phyloP scores from a whole-genome alignment of 352 stramenopile species.

The Globisporangium uncinulatum region DNA sequence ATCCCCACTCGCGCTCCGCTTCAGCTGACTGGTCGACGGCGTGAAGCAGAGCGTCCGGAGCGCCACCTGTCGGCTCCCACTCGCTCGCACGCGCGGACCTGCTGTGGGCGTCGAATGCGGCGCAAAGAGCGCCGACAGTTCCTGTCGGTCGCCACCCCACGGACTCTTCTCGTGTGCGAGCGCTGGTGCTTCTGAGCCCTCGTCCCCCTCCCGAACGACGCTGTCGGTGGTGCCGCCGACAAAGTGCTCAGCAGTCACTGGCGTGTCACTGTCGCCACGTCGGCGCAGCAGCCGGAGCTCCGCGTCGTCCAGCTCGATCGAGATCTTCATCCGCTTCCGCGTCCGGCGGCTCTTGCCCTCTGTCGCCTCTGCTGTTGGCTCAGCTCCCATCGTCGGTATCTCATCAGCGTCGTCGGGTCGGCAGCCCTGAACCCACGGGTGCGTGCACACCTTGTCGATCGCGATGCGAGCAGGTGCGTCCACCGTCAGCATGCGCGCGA shows the following conservation, averaged over 20 bases:
- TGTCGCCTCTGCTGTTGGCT: neutral
- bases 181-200: neutral
- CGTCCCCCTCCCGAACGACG: too few species aligned
- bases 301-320: conserved; percentile 1
- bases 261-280: neutral
- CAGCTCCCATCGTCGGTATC: neutral
- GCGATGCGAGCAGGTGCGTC: conserved; percentile 25
- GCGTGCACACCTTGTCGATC: conserved; percentile 27
- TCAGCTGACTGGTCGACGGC: too few species aligned
- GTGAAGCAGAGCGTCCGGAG: conserved; percentile 5
- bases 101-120: conserved; percentile 8
- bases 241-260: neutral
- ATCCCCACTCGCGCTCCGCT: too few species aligned
- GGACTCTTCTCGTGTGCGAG: conserved; percentile 7
- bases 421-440: conserved; percentile 31
- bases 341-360: neutral
- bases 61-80: neutral
- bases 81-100: neutral
- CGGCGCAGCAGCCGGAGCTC: neutral
- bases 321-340: conserved; percentile 13
- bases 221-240: too few species aligned
- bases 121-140: conserved; percentile 2
- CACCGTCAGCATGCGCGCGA: conserved; percentile 32
- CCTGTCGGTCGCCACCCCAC: conserved; percentile 1
- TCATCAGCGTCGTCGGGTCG: neutral